Evolutionary conservation across 1,284 basidiomycete species (phyloP), one percentile per base, ranked within the genome.

Genomic region (Fomitopsis schrenkii): DNA sequence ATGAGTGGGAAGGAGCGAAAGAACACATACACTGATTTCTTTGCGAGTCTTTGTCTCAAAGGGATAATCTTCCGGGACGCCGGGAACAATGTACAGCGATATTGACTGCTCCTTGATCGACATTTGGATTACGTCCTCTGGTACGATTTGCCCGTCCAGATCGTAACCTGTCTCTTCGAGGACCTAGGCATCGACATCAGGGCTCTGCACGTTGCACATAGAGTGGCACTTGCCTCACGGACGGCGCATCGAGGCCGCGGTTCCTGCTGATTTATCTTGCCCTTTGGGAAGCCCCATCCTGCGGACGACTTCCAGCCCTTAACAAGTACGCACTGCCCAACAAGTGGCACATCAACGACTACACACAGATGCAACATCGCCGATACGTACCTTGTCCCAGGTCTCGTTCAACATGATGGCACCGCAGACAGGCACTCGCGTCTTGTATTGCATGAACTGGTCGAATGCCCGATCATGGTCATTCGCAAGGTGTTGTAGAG

Each of bases 201-300:
- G 5, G 15, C 36, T 53, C 40, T 58, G 33, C 48, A 56, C 41
- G 26, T 19, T 12, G 17, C 52, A 15, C 17, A 19, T 30, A n/a
- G 26, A 26, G 52, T 22, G 48, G 33, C 36, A 70, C 82, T 62
- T 65, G 96, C 95, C 81, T 98, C 96, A 72, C 96, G 86, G 62
- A 93, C 83, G 6, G 96, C 96, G 76, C 96, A 97, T 67, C 83
- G 83, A 65, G 87, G 81, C 66, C 90, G 83, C 46, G 89, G 86
- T 76, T 98, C 95, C 64, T 91, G 85, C 74, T 97, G 90, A 70
- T 99, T 99, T 75, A 99, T 99, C 79, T 99, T 99, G 57, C 97
- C 97, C 74, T 97, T 95, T 1, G 97, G 97, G 75, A 99, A 99
- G 33, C 94, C 93, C 97, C 97, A 99, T 5, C 95, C 93, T 5